Base-by-base conservation (phyloP, 2,329 filamentous ascomycete species). In the Epichloe gansuensis region DNA sequence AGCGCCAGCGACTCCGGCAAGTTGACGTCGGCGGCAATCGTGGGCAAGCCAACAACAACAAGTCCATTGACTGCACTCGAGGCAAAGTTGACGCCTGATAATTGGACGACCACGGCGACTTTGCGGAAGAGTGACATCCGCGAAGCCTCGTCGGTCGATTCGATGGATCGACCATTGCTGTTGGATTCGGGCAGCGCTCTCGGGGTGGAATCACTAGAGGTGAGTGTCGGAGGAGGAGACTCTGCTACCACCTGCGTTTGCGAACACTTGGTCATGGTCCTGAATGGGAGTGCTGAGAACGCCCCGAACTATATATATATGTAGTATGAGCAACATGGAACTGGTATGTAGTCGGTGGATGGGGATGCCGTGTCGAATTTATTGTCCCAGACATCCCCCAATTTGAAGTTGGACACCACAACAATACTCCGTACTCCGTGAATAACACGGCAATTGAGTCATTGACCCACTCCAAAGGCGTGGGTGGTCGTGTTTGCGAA, bases 1-100 rank as follows among this genome's bases (percentile, higher is more conserved):
- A 71, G 64, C 2, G 64, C 60, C n/a, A 71, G 63, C 1, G 61
- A 60, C 5, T 55, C 41, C 7, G 63, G 61, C 2, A 71, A 55
- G 31, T 57, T 49, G 36, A 73, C 57, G 34, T 70, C 67, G 13
- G 56, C 51, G 1, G 69, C 66, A 52, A 75, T 73, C 11, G 61
- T 59, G 4, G 72, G 70, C 0, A 74, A 61, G 21, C 64, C 64
- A 27, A 73, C 64, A 2, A 71, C 60, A 17, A 72, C 60, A 2
- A 72, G 44, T 12, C 50, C 45, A 31, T 52, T 52, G 50, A 52
- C 50, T 23, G 50, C 50, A 3, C 45, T 52, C 12, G 38, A 52
- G 21, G 38, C 17, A 31, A 52, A 52, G 45, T 47, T 52, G 35
- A 52, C 46, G 7, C 44, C 50, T 8, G 50, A 48, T 2, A 52